Evolutionary conservation across 2,329 filamentous ascomycete genomes (phyloP).

Genomic region (Lasiodiplodia citricola): DNA sequence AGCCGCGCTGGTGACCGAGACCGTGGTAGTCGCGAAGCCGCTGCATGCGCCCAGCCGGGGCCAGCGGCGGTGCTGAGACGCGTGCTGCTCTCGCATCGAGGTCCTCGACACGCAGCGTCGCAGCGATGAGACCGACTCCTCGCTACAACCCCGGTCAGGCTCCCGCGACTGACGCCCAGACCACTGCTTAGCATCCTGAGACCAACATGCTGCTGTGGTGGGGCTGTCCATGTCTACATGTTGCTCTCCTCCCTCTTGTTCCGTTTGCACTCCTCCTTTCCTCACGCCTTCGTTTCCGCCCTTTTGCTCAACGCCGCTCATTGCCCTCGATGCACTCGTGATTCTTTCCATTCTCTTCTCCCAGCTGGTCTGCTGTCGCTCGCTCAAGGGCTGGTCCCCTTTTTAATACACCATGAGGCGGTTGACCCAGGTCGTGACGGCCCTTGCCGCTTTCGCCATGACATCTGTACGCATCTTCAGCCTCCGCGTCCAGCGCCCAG

Average conservation of each 20-base stretch:
- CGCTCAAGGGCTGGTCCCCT: slow-evolving; percentile 25
- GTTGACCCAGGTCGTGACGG: slow-evolving; percentile 12
- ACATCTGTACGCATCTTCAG: background rate
- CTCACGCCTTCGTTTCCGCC: slow-evolving; percentile 6
- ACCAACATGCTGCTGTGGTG: slow-evolving; percentile 14
- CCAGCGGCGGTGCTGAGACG: slow-evolving; percentile 21
- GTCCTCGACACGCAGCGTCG: slow-evolving; percentile 40
- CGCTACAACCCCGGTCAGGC: slow-evolving; percentile 10
- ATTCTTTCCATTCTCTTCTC: slow-evolving; percentile 7
- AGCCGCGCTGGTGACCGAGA: background rate
- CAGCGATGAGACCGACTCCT: slow-evolving; percentile 41
- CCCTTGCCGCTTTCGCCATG: slow-evolving; percentile 5
- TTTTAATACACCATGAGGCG: slow-evolving; percentile 18
- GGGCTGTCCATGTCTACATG: slow-evolving; percentile 6
- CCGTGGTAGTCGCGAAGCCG: background rate
- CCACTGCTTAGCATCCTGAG: slow-evolving; percentile 9
- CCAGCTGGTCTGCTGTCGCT: slow-evolving; percentile 24
- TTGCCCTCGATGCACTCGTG: slow-evolving; percentile 16
- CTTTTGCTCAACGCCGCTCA: slow-evolving; percentile 1
- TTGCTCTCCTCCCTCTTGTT: slow-evolving; percentile 8
- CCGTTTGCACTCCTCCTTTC: background rate
- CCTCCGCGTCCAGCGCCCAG: background rate
- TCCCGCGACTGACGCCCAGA: slow-evolving; percentile 2
- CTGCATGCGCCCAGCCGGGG: background rate
- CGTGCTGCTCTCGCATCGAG: slow-evolving; percentile 34